These are phyloP conservation scores for Wallacemonas sp. DNA, from an alignment of 208 protist genomes.

Conservation along the genomic window DNA sequence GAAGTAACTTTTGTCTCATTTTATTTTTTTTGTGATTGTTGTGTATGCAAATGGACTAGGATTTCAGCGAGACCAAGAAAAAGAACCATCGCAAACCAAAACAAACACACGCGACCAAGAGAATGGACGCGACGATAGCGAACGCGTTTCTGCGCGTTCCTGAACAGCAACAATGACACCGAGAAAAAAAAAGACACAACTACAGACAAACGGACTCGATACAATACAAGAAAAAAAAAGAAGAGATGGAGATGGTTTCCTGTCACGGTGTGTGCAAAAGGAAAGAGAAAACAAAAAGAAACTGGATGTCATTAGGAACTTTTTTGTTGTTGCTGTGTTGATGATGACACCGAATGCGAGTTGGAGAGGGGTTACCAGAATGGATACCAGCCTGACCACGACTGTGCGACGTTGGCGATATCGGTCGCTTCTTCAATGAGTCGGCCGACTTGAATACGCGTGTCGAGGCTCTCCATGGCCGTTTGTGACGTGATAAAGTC, in stretches of 20 bases:
- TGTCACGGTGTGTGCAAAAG: background rate
- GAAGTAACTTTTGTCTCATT: too few relatives aligned
- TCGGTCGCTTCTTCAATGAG: slow-evolving; percentile 87
- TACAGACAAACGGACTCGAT: too few relatives aligned
- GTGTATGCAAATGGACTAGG: too few relatives aligned
- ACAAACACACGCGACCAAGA: too few relatives aligned
- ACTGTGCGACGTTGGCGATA: slow-evolving; percentile 86
- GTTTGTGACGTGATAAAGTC: slow-evolving; percentile 50
- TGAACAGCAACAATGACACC: too few relatives aligned
- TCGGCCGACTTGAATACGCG: slow-evolving; percentile 71
- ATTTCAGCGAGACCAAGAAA: too few relatives aligned
- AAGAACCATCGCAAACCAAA: too few relatives aligned
- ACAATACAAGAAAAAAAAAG: slow-evolving; percentile 10
- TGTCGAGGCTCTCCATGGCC: slow-evolving; percentile 48
- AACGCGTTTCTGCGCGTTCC: too few relatives aligned
- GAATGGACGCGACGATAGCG: too few relatives aligned
- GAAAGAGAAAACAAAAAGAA: slow-evolving; percentile 12
- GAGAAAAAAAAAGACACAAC: too few relatives aligned
- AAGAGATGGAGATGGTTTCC: background rate
- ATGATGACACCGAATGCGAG: too few relatives aligned
- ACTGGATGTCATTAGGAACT: slow-evolving; percentile 5
- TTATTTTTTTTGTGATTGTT: too few relatives aligned
- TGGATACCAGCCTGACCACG: slow-evolving; percentile 91
- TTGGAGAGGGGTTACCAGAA: slow-evolving; percentile 65
- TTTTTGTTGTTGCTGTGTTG: slow-evolving; percentile 14